These are phyloP conservation scores for Suhomyces pyralidae DNA, from an alignment of 805 yeast species.

Conservation along the genomic window DNA sequence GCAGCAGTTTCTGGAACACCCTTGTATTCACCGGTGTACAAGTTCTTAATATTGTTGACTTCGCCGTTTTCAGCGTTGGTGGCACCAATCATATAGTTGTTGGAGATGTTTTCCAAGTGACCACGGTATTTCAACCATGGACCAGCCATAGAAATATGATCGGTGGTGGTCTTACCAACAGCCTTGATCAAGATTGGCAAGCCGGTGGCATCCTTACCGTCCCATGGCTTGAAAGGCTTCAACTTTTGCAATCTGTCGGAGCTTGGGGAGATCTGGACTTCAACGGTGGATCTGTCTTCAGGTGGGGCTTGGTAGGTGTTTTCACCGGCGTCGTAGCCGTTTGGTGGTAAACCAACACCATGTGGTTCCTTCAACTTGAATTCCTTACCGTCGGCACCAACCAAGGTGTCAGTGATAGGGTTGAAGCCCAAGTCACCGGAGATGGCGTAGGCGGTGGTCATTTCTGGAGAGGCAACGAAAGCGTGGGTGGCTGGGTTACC, in stretches of 20 bases:
- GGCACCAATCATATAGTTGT: conserved; percentile 99
- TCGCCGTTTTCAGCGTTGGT: conserved; percentile 93
- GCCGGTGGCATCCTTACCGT: conserved; percentile 86
- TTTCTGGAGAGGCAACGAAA: conserved; percentile 95
- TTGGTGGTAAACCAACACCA: conserved; percentile 86
- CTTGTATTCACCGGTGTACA: conserved; percentile 83
- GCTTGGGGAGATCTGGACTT: conserved; percentile 77
- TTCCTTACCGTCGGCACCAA: conserved; percentile 84
- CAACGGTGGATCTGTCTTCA: conserved; percentile 69
- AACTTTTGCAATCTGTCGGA: conserved; percentile 95
- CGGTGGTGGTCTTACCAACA: conserved; percentile 97
- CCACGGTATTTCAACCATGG: conserved; percentile 99
- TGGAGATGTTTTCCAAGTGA: conserved; percentile 96
- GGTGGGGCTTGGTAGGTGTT: conserved; percentile 98
- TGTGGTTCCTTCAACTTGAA: conserved; percentile 84
- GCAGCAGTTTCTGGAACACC: conserved; percentile 98
- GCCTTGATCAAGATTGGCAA: conserved; percentile 96
- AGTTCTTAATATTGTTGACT: conserved; percentile 88
- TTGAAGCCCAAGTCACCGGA: conserved; percentile 96
- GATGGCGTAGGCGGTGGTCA: conserved; percentile 91
- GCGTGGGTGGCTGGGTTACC: conserved; percentile 98
- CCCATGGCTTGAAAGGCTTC: conserved; percentile 94
- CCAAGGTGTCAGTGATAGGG: conserved; percentile 88
- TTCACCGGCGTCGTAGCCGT: conserved; percentile 90
- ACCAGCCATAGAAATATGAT: conserved; percentile 99